Evolutionary conservation across 108 stramenopile genomes (phyloP), one percentile per base, ranked within the genome.

Genomic region (Nitzschia sp.): DNA sequence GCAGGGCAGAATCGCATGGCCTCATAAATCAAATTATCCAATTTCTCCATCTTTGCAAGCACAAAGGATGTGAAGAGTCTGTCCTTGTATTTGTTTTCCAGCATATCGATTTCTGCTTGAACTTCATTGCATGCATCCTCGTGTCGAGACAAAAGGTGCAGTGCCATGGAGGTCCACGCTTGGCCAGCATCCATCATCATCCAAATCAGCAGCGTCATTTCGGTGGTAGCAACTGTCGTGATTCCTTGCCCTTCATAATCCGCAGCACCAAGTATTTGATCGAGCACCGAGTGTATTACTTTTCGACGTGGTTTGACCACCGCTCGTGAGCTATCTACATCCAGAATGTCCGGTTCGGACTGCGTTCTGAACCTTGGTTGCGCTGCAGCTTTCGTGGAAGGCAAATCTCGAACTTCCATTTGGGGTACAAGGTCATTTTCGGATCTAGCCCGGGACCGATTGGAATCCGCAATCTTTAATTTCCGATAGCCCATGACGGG

Each of bases 151-250:
- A 76, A 36, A 27, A 76, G 41, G 27, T 55, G 54, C 45, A 74
- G 16, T 5, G 73, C 73, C 73, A 74, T 74, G 23, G 73, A 66
- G 1, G 73, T 74, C 57, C 64, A 74, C 9, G 73, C 73, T 23
- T 74, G 66, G 19, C 73, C 73, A 31, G 44, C 73, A 50, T 74
- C 73, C 33, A 74, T 33, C 73, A 74, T 74, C 58, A 74, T 58
- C 73, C 73, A 74, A 1, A 74, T 11, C 27, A 66, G 21, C 3
- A 74, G 46, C 2, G 57, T 47, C 22, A 74, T 55, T 44, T 74
- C 73, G 16, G 47, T 74, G 3, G 65, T 45, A 11, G 60, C 65
- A 19, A 50, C 65, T 38, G 44, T 32, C 11, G 73, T 46, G 11
- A 74, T 66, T 15, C 73, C 66, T 3, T 53, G 52, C 11, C 73